Conservation (phyloP, 768 basidiomycete species). For the Strobilomyces confusus region DNA sequence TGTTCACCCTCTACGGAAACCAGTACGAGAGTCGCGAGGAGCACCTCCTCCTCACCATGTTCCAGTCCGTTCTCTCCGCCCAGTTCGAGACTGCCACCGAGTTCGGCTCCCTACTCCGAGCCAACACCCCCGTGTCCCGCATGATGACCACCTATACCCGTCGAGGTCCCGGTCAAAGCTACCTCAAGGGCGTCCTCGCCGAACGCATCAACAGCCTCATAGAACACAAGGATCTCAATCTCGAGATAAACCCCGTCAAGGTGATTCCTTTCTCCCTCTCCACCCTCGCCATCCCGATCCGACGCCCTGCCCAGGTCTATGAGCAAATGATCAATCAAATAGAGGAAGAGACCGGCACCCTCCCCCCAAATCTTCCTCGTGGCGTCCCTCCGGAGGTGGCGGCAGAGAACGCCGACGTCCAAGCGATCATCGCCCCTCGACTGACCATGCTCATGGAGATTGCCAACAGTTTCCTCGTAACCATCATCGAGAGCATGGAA, state of each 20-base stretch:
- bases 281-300: background rate
- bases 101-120: constrained; percentile 96
- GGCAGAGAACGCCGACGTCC: constrained; percentile 90
- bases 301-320: constrained; percentile 65
- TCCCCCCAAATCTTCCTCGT: constrained; percentile 88
- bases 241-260: constrained; percentile 99
- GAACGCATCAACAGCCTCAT: constrained; percentile 98
- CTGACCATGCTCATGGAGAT: constrained; percentile 99
- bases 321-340: constrained; percentile 99
- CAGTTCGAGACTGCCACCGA: constrained; percentile 99
- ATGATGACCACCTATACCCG: constrained; percentile 99
- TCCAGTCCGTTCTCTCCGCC: constrained; percentile 95
- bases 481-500: constrained; percentile 98
- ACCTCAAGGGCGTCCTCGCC: constrained; percentile 94
- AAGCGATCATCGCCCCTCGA: constrained; percentile 95
- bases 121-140: constrained; percentile 97
- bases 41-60: constrained; percentile 98
- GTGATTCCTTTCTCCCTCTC: constrained; percentile 35
- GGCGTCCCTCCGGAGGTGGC: constrained; percentile 95
- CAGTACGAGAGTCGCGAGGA: constrained; percentile 99
- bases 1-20: constrained; percentile 99
- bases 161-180: constrained; percentile 96
- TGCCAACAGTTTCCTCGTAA: constrained; percentile 93
- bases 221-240: constrained; percentile 98
- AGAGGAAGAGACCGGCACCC: constrained; percentile 91